Conservation (phyloP, 176 grass and related monocot species). For the Carex cristatella region DNA sequence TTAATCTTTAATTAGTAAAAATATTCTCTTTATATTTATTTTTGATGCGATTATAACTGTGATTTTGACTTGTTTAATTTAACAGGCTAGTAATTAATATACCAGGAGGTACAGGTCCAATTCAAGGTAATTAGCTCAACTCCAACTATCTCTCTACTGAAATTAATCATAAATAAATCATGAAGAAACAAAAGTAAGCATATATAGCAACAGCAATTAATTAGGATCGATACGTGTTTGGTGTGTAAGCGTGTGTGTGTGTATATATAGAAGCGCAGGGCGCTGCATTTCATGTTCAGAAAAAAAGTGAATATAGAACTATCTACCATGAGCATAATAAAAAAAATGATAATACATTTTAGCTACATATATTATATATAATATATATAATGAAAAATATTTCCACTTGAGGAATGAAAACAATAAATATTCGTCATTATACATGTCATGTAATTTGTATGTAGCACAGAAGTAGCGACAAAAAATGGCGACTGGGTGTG, state of each 20-base stretch:
- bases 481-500: background rate
- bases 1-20: too few species aligned
- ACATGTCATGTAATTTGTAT: background rate
- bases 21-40: background rate
- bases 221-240: too few species aligned
- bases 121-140: constrained; percentile 32
- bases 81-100: constrained; percentile 64
- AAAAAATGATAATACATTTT: too few species aligned
- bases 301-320: too few species aligned
- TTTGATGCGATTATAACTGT: constrained; percentile 2
- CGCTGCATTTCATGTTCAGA: too few species aligned
- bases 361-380: background rate
- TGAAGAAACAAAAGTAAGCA: background rate
- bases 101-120: constrained; percentile 58
- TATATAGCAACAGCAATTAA: background rate
- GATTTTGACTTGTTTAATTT: background rate
- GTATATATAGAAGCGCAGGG: too few species aligned
- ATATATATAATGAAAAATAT: background rate
- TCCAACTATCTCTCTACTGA: background rate
- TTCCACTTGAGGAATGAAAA: background rate
- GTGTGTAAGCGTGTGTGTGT: too few species aligned
- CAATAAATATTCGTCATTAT: background rate
- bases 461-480: background rate
- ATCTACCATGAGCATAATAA: too few species aligned
- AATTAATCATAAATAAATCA: background rate